These are phyloP conservation scores for Lenzites betulinus DNA, from an alignment of 768 basidiomycete species.

Conservation along the genomic window DNA sequence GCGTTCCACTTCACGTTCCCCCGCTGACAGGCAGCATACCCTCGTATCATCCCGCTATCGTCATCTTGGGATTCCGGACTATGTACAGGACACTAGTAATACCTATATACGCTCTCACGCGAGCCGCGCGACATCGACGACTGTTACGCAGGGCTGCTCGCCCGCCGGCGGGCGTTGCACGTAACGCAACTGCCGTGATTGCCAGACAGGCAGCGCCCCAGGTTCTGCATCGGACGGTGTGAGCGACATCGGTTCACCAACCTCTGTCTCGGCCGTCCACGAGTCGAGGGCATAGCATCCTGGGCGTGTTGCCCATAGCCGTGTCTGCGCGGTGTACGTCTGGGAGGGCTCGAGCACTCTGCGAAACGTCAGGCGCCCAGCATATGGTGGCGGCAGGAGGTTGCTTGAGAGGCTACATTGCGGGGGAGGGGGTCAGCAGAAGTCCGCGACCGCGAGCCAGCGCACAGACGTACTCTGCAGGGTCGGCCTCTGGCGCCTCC, in stretches of 20 bases:
- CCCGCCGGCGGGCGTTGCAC: conserved; percentile 38
- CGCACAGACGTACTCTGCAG: not conserved
- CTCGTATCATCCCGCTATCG: not conserved
- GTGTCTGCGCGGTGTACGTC: conserved; percentile 45
- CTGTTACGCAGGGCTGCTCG: conserved; percentile 37
- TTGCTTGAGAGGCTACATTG: conserved; percentile 35
- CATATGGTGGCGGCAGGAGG: conserved; percentile 55
- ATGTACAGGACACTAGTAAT: conserved; percentile 17
- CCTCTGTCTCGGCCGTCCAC: conserved; percentile 72
- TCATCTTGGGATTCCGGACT: not conserved
- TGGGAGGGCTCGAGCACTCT: conserved; percentile 57
- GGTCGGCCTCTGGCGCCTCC: not conserved
- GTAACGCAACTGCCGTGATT: conserved; percentile 41
- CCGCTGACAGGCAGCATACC: not conserved
- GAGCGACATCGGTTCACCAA: conserved; percentile 42
- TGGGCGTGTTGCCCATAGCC: conserved; percentile 61
- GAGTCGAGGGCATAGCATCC: conserved; percentile 65
- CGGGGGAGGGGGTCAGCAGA: not conserved
- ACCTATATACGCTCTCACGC: conserved; percentile 18
- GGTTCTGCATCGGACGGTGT: conserved; percentile 32
- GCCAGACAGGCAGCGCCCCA: conserved; percentile 27
- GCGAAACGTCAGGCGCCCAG: conserved; percentile 67
- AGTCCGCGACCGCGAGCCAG: not conserved
- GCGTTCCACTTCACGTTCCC: no score
- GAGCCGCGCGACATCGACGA: conserved; percentile 30